Conservation (phyloP, 108 stramenopile species). For the Mayamaea pseudoterrestris region DNA sequence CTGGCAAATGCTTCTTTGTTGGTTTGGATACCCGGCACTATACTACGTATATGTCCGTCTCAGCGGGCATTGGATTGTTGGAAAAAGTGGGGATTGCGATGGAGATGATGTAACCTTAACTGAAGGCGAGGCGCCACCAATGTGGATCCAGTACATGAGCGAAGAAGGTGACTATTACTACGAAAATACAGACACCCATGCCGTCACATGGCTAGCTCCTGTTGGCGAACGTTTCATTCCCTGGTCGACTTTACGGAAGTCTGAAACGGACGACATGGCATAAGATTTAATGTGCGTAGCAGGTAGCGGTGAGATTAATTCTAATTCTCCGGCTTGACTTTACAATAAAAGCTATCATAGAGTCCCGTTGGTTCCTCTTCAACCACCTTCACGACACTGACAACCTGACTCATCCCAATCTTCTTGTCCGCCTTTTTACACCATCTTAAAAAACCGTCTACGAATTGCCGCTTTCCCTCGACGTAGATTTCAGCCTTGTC, state of each 20-base stretch:
- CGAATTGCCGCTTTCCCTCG: slow-evolving; percentile 67
- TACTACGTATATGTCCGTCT: no score
- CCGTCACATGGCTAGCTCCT: slow-evolving; percentile 8
- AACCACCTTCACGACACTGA: slow-evolving; percentile 35
- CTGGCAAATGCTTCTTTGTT: slow-evolving; percentile 5
- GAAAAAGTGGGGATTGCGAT: not conserved
- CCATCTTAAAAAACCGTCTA: slow-evolving; percentile 79
- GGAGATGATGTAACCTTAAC: not conserved
- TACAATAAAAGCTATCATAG: slow-evolving; percentile 72
- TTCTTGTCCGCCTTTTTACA: slow-evolving; percentile 37
- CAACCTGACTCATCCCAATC: slow-evolving; percentile 53
- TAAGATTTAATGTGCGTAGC: no score
- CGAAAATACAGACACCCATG: slow-evolving; percentile 2
- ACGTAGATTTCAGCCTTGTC: slow-evolving; percentile 6
- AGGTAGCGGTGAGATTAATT: no score
- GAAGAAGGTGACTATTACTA: slow-evolving; percentile 7
- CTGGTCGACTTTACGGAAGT: no score
- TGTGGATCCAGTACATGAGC: slow-evolving; percentile 5
- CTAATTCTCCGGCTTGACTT: slow-evolving; percentile 25
- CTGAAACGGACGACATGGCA: no score
- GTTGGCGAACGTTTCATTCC: not conserved
- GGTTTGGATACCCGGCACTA: slow-evolving; percentile 3
- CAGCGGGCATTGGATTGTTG: not conserved
- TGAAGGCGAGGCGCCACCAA: not conserved
- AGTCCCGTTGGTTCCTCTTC: slow-evolving; percentile 70